These are phyloP conservation scores for Penicillium canescens DNA, from an alignment of 495 filamentous ascomycete genomes.

Conservation along the genomic window DNA sequence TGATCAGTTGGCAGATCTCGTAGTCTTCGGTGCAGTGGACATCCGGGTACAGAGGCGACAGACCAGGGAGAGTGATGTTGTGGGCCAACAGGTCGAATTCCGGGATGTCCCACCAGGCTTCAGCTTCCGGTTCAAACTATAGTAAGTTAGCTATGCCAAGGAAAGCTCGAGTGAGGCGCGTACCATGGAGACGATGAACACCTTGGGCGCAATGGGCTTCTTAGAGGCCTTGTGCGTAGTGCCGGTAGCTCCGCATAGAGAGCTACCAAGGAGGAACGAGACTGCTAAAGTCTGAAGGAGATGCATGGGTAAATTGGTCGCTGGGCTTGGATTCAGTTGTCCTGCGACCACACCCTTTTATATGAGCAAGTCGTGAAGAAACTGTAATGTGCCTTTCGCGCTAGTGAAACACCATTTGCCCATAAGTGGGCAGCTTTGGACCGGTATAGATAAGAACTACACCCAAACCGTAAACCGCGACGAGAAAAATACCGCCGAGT, in stretches of 20 bases:
- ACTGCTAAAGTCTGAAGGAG: slow-evolving; percentile 10
- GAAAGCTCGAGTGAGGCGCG: slow-evolving; percentile 3
- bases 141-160: neutral
- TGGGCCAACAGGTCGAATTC: slow-evolving; percentile 60
- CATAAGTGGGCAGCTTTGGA: neutral
- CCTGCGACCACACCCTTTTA: neutral
- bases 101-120: slow-evolving; percentile 64
- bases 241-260: slow-evolving; percentile 7
- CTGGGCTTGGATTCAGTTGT: neutral
- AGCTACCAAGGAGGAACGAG: slow-evolving; percentile 19
- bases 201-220: slow-evolving; percentile 57
- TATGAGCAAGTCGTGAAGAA: neutral
- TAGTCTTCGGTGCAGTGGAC: slow-evolving; percentile 61
- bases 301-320: slow-evolving; percentile 9
- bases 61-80: slow-evolving; percentile 67
- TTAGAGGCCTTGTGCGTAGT: slow-evolving; percentile 1
- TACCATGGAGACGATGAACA: slow-evolving; percentile 73
- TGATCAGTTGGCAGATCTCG: slow-evolving; percentile 62
- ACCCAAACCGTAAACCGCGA: neutral
- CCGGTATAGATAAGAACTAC: neutral
- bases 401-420: neutral
- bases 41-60: slow-evolving; percentile 64
- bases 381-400: neutral
- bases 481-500: neutral
- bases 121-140: slow-evolving; percentile 67